Evolutionary conservation across 2,329 filamentous ascomycete genomes (phyloP).

Genomic region (Scedosporium aurantiacum): DNA sequence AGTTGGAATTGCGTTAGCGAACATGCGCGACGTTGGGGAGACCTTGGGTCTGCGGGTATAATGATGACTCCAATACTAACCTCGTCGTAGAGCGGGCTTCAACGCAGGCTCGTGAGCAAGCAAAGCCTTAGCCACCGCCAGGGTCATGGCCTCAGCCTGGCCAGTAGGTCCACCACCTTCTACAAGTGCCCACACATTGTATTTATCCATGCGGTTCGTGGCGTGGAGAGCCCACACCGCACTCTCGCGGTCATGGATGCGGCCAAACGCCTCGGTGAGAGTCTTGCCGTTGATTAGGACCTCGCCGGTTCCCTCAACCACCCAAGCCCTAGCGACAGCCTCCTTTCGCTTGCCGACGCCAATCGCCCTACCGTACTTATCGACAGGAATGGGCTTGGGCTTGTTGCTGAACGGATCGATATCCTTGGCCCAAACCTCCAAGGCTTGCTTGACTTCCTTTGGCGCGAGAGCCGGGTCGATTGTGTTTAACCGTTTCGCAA

Average conservation of each 20-base stretch:
- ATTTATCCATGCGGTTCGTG: slow-evolving; percentile 80
- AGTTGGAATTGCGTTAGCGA: slow-evolving; percentile 25
- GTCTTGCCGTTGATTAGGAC: slow-evolving; percentile 81
- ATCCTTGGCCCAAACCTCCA: slow-evolving; percentile 62
- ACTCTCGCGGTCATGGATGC: slow-evolving; percentile 88
- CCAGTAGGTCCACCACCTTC: slow-evolving; percentile 85
- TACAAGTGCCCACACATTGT: slow-evolving; percentile 86
- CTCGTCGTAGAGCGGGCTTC: slow-evolving; percentile 77
- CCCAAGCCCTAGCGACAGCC: slow-evolving; percentile 70
- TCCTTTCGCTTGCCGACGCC: slow-evolving; percentile 82
- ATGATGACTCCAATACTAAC: slow-evolving; percentile 41
- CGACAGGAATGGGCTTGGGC: slow-evolving; percentile 53
- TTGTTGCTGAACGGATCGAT: slow-evolving; percentile 60
- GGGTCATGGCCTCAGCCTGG: slow-evolving; percentile 85
- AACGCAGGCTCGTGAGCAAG: slow-evolving; percentile 84
- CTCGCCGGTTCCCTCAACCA: slow-evolving; percentile 89
- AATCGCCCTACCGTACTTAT: slow-evolving; percentile 65
- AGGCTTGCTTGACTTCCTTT: slow-evolving; percentile 49
- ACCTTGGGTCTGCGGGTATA: slow-evolving; percentile 5
- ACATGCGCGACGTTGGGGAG: slow-evolving; percentile 13
- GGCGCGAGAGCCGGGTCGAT: slow-evolving; percentile 75
- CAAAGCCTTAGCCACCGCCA: slow-evolving; percentile 81
- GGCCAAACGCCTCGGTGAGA: slow-evolving; percentile 70
- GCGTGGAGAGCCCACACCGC: slow-evolving; percentile 82
- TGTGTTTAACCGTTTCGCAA: slow-evolving; percentile 70